Evolutionary conservation across 169 alveolate species (phyloP), one percentile per base, ranked within the genome.

Genomic region (Babesia ovata): DNA sequence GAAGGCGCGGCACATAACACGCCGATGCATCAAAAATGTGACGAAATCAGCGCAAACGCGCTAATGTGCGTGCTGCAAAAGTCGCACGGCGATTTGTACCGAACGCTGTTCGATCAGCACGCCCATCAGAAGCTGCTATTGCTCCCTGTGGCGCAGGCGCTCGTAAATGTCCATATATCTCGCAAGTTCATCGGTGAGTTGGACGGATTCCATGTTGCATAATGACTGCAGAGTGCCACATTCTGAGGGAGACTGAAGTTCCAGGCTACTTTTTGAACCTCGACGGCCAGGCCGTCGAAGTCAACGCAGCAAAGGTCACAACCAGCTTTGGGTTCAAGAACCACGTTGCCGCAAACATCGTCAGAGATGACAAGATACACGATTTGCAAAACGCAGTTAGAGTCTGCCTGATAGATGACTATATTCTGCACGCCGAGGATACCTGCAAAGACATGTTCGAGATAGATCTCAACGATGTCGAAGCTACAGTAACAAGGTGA

Each of bases 261-360:
- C 66, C 73, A 24, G 46, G 42, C 24, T 54, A 46, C 54, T 83
- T 22, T 42, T 48, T 83, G 36, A 83, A 73, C 70, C 84, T 60
- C 22, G 24, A 61, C 16, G 90, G 90, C 12, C 85, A 75, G 61
- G 77, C 52, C 10, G 81, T 83, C 22, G 86, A 75, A 33, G 45
- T 83, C 33, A 28, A 52, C 8, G 76, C 39, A 24, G 74, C 58
- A 53, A 50, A 67, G 17, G 76, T 83, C 19, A 53, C 63, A n/a
- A 83, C 90, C 36, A 60, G 86, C 7, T 83, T 59, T 22, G 90
- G 90, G 42, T 83, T 83, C 61, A 83, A 83, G 63, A 75, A 73
- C 44, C 76, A 63, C 45, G 60, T 46, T 21, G 56, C 74, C 2
- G 72, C 82, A 2, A 75, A 83, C 60, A 65, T 83, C 9, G n/a